These are phyloP conservation scores for Fusarium buxicola DNA, from an alignment of 2,329 filamentous ascomycete genomes.

Conservation along the genomic window DNA sequence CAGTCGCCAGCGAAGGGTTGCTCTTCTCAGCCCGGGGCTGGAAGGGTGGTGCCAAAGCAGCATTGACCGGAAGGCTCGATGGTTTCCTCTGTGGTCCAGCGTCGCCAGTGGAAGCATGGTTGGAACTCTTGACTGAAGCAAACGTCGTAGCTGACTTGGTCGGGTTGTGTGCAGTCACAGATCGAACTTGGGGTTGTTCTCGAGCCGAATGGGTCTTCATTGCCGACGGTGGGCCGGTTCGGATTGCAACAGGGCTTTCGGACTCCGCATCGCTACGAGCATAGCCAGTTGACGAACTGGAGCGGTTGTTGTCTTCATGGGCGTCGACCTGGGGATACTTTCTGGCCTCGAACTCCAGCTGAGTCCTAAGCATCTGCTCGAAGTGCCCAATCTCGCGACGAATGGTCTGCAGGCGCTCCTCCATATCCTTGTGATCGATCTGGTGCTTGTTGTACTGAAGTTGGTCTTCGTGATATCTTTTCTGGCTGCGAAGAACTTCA, in stretches of 20 bases:
- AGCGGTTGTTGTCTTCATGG: constrained; percentile 35
- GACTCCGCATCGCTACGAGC: constrained; percentile 13
- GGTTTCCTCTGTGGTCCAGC: constrained; percentile 51
- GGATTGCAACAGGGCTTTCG: constrained; percentile 1
- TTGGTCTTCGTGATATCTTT: constrained; percentile 69
- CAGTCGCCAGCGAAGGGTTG: constrained; percentile 27
- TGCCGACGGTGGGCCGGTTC: constrained; percentile 2
- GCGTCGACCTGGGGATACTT: constrained; percentile 55
- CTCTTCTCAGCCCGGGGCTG: constrained; percentile 53
- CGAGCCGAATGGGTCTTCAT: constrained; percentile 18
- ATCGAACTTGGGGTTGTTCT: constrained; percentile 31
- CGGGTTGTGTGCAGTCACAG: constrained; percentile 44
- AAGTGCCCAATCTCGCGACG: constrained; percentile 62
- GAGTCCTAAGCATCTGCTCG: constrained; percentile 58
- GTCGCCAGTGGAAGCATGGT: constrained; percentile 27
- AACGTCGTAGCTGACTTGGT: constrained; percentile 45
- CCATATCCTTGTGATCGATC: constrained; percentile 67
- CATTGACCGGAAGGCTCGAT: constrained; percentile 56
- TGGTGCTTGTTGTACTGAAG: constrained; percentile 71
- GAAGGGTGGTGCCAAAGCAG: constrained; percentile 63
- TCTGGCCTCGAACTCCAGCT: constrained; percentile 59
- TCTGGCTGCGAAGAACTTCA: constrained; percentile 60
- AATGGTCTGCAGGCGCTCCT: constrained; percentile 56
- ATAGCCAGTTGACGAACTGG: constrained; percentile 17
- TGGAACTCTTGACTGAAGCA: constrained; percentile 32